These are phyloP conservation scores for Pseudogymnoascus sp. DNA, from an alignment of 2,329 filamentous ascomycete genomes.

Conservation along the genomic window DNA sequence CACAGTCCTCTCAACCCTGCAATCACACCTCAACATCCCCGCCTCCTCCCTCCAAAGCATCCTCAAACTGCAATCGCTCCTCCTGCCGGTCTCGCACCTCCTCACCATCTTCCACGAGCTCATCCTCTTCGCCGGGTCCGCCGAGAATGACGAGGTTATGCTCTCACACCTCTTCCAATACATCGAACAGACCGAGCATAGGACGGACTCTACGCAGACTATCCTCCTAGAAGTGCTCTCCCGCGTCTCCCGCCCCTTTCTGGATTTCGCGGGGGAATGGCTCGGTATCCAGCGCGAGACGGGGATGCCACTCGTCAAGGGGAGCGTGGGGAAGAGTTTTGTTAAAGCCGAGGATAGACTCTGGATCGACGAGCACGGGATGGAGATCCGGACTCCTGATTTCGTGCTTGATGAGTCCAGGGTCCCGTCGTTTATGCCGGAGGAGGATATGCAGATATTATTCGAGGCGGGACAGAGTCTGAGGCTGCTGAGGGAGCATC, in stretches of 20 bases:
- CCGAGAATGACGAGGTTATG: conserved; percentile 51
- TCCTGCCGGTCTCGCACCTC: conserved; percentile 26
- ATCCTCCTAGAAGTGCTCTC: conserved; percentile 62
- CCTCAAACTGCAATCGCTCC: conserved; percentile 28
- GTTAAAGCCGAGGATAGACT: conserved; percentile 50
- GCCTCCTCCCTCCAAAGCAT: conserved; percentile 24
- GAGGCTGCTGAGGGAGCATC: conserved; percentile 62
- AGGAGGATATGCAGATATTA: conserved; percentile 63
- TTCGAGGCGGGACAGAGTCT: conserved; percentile 76
- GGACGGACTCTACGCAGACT: conserved; percentile 52
- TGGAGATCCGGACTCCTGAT: conserved; percentile 51
- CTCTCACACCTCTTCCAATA: conserved; percentile 56
- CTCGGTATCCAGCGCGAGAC: conserved; percentile 60
- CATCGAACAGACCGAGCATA: conserved; percentile 57
- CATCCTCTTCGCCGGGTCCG: conserved; percentile 23
- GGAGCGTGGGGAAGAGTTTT: conserved; percentile 47
- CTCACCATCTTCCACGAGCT: conserved; percentile 28
- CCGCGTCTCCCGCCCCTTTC: conserved; percentile 58
- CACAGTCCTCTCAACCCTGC: conserved; percentile 29
- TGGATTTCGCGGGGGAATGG: conserved; percentile 65
- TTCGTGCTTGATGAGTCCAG: conserved; percentile 57
- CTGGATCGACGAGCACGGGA: conserved; percentile 52
- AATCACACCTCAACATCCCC: conserved; percentile 25
- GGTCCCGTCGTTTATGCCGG: conserved; percentile 65
- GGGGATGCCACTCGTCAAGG: conserved; percentile 46